phyloP scores from a whole-genome alignment of 2,329 filamentous ascomycete genomes.

The Aciculosporium take region DNA sequence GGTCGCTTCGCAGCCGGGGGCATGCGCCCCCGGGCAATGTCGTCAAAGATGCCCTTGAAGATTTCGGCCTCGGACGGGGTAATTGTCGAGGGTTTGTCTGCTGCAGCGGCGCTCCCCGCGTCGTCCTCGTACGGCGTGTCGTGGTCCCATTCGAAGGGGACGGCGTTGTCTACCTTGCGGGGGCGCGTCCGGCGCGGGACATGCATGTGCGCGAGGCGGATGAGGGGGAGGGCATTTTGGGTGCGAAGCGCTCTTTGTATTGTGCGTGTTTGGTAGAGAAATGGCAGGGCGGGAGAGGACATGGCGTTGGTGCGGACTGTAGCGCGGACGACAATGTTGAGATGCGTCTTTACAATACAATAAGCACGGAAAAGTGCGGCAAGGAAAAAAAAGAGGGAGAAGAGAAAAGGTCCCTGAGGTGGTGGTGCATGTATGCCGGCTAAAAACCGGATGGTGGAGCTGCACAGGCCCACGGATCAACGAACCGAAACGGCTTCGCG shows the following conservation, averaged over 20 bases:
- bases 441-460: neutral
- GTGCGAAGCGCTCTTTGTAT: constrained; percentile 19
- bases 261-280: constrained; percentile 60
- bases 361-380: neutral
- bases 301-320: constrained; percentile 20
- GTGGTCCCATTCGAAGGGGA: constrained; percentile 38
- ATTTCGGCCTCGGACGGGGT: constrained; percentile 43
- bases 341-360: neutral
- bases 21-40: constrained; percentile 24
- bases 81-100: constrained; percentile 32
- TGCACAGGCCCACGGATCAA: neutral
- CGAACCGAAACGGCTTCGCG: no score
- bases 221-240: constrained; percentile 11
- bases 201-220: constrained; percentile 13
- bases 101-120: constrained; percentile 10
- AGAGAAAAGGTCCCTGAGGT: no score
- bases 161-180: constrained; percentile 20
- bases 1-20: constrained; percentile 14
- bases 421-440: neutral
- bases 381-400: neutral
- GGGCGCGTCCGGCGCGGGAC: constrained; percentile 5
- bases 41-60: constrained; percentile 42
- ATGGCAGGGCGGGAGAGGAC: constrained; percentile 42
- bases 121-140: constrained; percentile 10
- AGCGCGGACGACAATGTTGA: neutral